Conservation (phyloP, 305 asterid genomes). For the Solanum hybrid region DNA sequence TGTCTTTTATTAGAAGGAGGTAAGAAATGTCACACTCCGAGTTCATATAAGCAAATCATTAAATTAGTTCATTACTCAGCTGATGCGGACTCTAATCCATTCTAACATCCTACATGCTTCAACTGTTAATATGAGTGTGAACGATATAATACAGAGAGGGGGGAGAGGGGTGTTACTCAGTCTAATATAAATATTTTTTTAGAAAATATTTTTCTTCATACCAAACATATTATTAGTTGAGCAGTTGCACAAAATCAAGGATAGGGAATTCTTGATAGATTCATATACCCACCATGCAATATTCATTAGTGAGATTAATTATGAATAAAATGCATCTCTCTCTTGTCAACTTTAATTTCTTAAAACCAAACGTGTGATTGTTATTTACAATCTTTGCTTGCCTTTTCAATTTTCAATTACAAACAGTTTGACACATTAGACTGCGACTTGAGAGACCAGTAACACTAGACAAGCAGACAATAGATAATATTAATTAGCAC, state of each 20-base stretch:
- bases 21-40: neutral
- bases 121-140: neutral
- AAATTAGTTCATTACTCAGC: neutral
- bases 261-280: neutral
- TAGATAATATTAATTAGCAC: neutral
- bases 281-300: neutral
- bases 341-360: neutral
- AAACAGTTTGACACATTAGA: neutral
- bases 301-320: neutral
- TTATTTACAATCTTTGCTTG: neutral
- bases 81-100: too few relatives aligned
- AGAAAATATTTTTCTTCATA: too few relatives aligned
- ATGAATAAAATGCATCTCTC: neutral
- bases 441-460: neutral
- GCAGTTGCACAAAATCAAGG: neutral
- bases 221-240: neutral
- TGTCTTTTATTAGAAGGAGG: neutral
- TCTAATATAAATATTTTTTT: neutral
- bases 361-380: neutral
- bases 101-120: neutral
- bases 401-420: neutral
- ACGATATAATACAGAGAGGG: neutral
- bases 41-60: neutral
- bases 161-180: too few relatives aligned
- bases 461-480: slow-evolving; percentile 2